Base-by-base conservation (phyloP, 805 yeast genomes). In the Hanseniaspora thailandica region DNA sequence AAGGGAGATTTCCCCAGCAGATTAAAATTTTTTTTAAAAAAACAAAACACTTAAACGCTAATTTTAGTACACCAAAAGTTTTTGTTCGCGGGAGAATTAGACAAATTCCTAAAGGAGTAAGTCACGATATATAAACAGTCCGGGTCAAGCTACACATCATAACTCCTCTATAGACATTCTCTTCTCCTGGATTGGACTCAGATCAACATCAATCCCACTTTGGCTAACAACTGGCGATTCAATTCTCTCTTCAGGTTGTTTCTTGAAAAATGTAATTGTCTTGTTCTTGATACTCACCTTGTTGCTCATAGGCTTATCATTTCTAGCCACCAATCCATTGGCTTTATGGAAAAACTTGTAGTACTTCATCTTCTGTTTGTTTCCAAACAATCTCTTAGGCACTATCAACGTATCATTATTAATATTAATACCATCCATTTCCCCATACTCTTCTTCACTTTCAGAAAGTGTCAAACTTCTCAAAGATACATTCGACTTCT, bases 121-220 rank as follows among this genome's bases (percentile, higher is more conserved):
- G 7, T 34, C 15, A 23, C 25, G 5, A n/a, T 39, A 17, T 23
- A 43, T 36, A 35, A 15, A 17, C 8, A 25, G 13, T 45, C 33
- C 47, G 48, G 45, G 56, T 54, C n/a, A n/a, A 23, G 54, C 15
- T 22, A 2, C 8, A 33, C 19, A 25, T 15, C 40, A 30, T 3
- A 67, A 66, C 36, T 57, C 60, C 41, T 65, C 65, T 5, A 61
- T 63, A 2, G 69, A 64, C 4, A 61, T 53, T 13, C 60, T 34
- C 15, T 57, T 57, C 46, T 67, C 70, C 51, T 66, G 68, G n/a
- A 63, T 63, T 5, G 66, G 66, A 54, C 69, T 66, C 28, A 66
- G 53, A 33, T 48, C 52, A 5, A 34, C 33, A 48, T 48, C 52
- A 54, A 12, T n/a, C n/a, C n/a, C n/a, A n/a, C n/a, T n/a, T n/a